A percentile compares a stretch with the other conserved stretches of the same genome.
phyloP scores from a whole-genome alignment of 2,329 filamentous ascomycete species.

The Penicillium sp. region DNA sequence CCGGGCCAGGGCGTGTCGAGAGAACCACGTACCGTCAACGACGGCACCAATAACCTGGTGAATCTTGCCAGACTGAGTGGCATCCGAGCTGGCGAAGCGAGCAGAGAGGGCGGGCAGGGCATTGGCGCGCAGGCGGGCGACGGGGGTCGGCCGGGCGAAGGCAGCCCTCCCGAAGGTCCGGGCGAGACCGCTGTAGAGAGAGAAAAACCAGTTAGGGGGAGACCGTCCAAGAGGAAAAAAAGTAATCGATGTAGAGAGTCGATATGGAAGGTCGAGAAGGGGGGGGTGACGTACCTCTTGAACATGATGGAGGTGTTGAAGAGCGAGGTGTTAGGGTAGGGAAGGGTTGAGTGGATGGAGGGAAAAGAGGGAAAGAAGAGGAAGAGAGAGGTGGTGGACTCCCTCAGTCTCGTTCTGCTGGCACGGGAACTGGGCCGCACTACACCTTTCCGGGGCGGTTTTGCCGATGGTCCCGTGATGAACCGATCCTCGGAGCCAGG shows the following conservation, averaged over 20 bases:
- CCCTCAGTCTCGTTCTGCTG: neutral
- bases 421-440: slow-evolving; percentile 35
- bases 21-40: slow-evolving; percentile 77
- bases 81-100: slow-evolving; percentile 63
- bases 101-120: slow-evolving; percentile 60
- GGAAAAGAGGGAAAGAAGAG: slow-evolving; percentile 36
- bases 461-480: slow-evolving; percentile 47
- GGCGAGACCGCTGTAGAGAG: slow-evolving; percentile 60
- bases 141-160: slow-evolving; percentile 57
- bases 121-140: slow-evolving; percentile 58
- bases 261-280: slow-evolving; percentile 12
- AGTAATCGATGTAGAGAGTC: slow-evolving; percentile 17
- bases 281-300: slow-evolving; percentile 56
- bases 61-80: slow-evolving; percentile 62
- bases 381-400: slow-evolving; percentile 36
- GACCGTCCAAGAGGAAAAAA: slow-evolving; percentile 30
- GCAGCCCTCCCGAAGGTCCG: slow-evolving; percentile 64
- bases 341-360: slow-evolving; percentile 27
- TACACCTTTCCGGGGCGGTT: slow-evolving; percentile 46
- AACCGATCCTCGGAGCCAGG: slow-evolving; percentile 28
- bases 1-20: slow-evolving; percentile 25
- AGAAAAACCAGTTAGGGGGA: slow-evolving; percentile 18
- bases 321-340: slow-evolving; percentile 36
- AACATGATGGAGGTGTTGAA: slow-evolving; percentile 58
- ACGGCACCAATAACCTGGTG: slow-evolving; percentile 96